These are phyloP conservation scores for Lichtheimia ramosa DNA, from an alignment of 371 early-diverging fungal species.

Conservation along the genomic window DNA sequence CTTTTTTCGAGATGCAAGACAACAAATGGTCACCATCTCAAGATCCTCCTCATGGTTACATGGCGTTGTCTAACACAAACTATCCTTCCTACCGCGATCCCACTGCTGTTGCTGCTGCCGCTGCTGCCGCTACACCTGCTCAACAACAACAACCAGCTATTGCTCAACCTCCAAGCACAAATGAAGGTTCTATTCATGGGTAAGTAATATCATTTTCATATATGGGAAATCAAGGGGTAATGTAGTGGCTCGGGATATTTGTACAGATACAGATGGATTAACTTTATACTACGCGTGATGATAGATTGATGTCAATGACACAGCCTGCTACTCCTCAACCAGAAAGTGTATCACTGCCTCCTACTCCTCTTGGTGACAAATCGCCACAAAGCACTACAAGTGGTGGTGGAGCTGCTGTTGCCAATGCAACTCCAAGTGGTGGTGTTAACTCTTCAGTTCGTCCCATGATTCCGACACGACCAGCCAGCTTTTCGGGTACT, in stretches of 20 bases:
- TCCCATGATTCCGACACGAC: slow-evolving; percentile 37
- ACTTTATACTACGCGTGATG: no score
- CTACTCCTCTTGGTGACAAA: slow-evolving; percentile 15
- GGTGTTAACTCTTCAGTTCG: slow-evolving; percentile 3
- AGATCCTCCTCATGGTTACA: slow-evolving; percentile 14
- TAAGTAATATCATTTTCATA: slow-evolving; percentile 1
- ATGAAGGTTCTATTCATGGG: slow-evolving; percentile 14
- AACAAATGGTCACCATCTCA: slow-evolving; percentile 26
- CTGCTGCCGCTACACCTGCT: not conserved
- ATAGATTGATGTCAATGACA: slow-evolving; percentile 18
- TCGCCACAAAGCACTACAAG: slow-evolving; percentile 26
- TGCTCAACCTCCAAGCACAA: not conserved
- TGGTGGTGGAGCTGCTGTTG: slow-evolving; percentile 7
- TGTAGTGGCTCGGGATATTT: no score
- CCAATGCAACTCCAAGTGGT: not conserved
- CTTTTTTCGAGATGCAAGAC: slow-evolving; percentile 20
- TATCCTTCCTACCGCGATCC: slow-evolving; percentile 14
- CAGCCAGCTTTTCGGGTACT: slow-evolving; percentile 42
- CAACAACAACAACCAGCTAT: not conserved
- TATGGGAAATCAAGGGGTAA: no score
- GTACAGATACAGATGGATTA: no score
- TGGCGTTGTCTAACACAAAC: slow-evolving; percentile 13
- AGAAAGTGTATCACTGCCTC: slow-evolving; percentile 15
- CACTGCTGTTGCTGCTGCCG: slow-evolving; percentile 5
- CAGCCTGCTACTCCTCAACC: slow-evolving; percentile 23